phyloP scores from a whole-genome alignment of 2,329 filamentous ascomycete genomes.

The Lasiodiplodia hormozganensis region DNA sequence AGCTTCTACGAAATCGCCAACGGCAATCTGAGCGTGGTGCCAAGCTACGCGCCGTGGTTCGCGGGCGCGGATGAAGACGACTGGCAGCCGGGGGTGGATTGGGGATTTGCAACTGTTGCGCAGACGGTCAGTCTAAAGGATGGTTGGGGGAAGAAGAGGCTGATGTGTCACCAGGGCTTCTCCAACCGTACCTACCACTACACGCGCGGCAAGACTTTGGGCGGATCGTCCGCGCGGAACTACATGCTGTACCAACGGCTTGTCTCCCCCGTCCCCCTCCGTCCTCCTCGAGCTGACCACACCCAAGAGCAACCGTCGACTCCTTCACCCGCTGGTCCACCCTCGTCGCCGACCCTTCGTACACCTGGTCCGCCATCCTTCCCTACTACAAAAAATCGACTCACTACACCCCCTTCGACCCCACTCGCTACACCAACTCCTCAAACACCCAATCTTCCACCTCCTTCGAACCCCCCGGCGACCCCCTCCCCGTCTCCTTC shows the following conservation, averaged over 20 bases:
- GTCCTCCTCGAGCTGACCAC: too few species aligned
- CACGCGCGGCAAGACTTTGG: background rate
- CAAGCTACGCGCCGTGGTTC: slow-evolving; percentile 31
- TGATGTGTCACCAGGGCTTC: background rate
- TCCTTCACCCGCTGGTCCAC: slow-evolving; percentile 33
- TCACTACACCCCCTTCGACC: slow-evolving; percentile 31
- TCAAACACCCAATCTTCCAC: slow-evolving; percentile 23
- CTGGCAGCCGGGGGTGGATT: slow-evolving; percentile 39
- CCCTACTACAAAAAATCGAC: slow-evolving; percentile 35
- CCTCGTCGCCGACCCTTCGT: slow-evolving; percentile 34
- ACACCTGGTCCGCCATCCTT: slow-evolving; percentile 31
- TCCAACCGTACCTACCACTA: slow-evolving; percentile 11
- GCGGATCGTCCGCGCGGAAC: slow-evolving; percentile 8
- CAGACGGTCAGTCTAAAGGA: slow-evolving; percentile 31
- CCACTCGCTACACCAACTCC: slow-evolving; percentile 25
- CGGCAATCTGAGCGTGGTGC: slow-evolving; percentile 36
- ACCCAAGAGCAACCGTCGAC: slow-evolving; percentile 26
- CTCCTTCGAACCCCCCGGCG: slow-evolving; percentile 32
- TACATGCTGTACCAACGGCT: slow-evolving; percentile 28
- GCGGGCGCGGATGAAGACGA: slow-evolving; percentile 32
- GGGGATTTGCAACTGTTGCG: slow-evolving; percentile 36
- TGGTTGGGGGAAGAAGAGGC: too few species aligned
- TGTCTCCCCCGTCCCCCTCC: background rate
- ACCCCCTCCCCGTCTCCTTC: slow-evolving; percentile 29
- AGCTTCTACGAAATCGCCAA: slow-evolving; percentile 39